Conservation (phyloP, 345 rosid species). For the Brassica juncea region DNA sequence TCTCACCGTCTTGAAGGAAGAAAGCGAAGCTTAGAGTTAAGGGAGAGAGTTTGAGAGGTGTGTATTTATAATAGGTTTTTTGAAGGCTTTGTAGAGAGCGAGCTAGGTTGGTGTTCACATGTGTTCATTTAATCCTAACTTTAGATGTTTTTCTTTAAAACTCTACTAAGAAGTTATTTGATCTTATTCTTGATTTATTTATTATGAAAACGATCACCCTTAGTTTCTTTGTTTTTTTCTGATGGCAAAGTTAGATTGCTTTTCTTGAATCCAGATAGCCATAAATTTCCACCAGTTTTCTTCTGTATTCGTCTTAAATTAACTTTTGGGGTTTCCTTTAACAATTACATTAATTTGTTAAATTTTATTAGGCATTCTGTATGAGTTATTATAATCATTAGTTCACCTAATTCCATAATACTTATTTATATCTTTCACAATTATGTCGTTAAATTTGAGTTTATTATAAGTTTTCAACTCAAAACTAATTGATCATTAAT, state of each 20-base stretch:
- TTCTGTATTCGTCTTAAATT: background rate
- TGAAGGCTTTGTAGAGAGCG: constrained; percentile 13
- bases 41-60: constrained; percentile 38
- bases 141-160: background rate
- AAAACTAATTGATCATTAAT: background rate
- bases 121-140: constrained; percentile 43
- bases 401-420: background rate
- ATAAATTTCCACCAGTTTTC: background rate
- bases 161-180: background rate
- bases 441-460: background rate
- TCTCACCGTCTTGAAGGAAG: background rate
- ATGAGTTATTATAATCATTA: background rate
- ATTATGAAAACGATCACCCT: too few relatives aligned
- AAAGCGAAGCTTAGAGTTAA: constrained; percentile 39
- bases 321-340: background rate
- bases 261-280: background rate
- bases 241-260: background rate
- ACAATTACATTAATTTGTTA: background rate
- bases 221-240: background rate
- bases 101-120: constrained; percentile 25
- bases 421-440: background rate
- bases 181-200: too few relatives aligned
- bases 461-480: background rate
- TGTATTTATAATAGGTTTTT: constrained; percentile 58
- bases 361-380: background rate